Conservation (phyloP, 164 flowering plant species). For the Platanus orientalis region DNA sequence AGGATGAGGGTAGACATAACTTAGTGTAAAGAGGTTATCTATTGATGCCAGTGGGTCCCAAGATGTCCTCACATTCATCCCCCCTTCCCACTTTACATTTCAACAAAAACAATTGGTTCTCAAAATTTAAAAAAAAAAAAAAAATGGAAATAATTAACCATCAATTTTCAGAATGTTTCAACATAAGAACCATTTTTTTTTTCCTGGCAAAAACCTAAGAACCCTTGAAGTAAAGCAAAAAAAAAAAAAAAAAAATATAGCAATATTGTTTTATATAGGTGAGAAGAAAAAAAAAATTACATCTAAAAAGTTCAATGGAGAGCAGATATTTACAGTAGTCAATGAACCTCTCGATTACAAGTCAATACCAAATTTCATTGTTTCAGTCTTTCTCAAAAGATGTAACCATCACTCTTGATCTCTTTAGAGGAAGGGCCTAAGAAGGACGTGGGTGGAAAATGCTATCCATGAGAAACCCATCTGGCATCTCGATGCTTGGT, state of each 20-base stretch:
- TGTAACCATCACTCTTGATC: constrained; percentile 2
- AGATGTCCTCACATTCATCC: neutral
- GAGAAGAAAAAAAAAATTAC: too few relatives aligned
- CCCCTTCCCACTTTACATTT: neutral
- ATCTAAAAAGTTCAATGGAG: neutral
- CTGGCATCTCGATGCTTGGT: constrained; percentile 1
- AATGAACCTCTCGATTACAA: neutral
- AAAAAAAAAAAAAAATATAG: too few relatives aligned
- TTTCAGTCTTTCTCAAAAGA: neutral
- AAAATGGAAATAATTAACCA: too few relatives aligned
- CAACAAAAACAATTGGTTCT: neutral
- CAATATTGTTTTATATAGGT: too few relatives aligned
- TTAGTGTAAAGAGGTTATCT: neutral
- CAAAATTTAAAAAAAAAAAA: neutral
- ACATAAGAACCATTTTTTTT: too few relatives aligned
- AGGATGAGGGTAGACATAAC: neutral
- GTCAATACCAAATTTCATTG: neutral
- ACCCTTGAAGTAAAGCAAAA: too few relatives aligned
- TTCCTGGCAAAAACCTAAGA: too few relatives aligned
- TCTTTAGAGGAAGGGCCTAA: neutral
- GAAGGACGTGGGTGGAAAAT: constrained; percentile 2
- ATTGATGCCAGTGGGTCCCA: neutral
- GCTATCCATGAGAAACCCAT: constrained; percentile 1
- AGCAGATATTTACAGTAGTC: constrained; percentile 2
- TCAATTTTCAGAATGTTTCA: too few relatives aligned